Conservation (phyloP, 129 eudicot species). For the Chrysanthemum makinoi region DNA sequence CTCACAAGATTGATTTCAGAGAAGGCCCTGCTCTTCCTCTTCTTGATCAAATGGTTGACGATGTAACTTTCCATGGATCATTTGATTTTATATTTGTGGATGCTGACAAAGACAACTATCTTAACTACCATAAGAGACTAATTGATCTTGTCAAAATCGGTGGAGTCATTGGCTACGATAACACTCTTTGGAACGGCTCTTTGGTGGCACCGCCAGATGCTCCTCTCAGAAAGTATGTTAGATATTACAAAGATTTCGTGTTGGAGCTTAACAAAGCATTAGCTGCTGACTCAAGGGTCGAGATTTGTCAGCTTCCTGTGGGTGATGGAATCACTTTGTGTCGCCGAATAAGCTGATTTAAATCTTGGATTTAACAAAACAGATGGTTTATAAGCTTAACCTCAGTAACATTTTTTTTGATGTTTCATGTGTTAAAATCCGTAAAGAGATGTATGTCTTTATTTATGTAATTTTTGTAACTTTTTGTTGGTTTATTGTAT, state of each 20-base stretch:
- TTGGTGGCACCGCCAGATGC: constrained; percentile 31
- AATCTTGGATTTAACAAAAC: too few species aligned
- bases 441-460: background rate
- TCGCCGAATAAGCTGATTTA: constrained; percentile 29
- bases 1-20: constrained; percentile 48
- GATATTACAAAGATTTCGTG: constrained; percentile 40
- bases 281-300: constrained; percentile 36
- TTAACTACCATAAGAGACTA: constrained; percentile 38
- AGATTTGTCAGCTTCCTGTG: constrained; percentile 40
- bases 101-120: constrained; percentile 39
- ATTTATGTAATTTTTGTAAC: background rate
- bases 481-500: too few species aligned
- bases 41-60: constrained; percentile 60
- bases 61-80: constrained; percentile 42
- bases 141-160: constrained; percentile 39
- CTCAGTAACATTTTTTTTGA: too few species aligned
- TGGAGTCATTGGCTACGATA: constrained; percentile 43
- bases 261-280: constrained; percentile 41
- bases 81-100: constrained; percentile 40
- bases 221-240: constrained; percentile 33
- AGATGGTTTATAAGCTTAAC: too few species aligned
- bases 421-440: background rate
- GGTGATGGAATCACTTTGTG: constrained; percentile 42
- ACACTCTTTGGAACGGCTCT: constrained; percentile 40
- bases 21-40: constrained; percentile 70